These are phyloP conservation scores for Leishmania mexicana DNA, from an alignment of 208 protist species.

Conservation along the genomic window DNA sequence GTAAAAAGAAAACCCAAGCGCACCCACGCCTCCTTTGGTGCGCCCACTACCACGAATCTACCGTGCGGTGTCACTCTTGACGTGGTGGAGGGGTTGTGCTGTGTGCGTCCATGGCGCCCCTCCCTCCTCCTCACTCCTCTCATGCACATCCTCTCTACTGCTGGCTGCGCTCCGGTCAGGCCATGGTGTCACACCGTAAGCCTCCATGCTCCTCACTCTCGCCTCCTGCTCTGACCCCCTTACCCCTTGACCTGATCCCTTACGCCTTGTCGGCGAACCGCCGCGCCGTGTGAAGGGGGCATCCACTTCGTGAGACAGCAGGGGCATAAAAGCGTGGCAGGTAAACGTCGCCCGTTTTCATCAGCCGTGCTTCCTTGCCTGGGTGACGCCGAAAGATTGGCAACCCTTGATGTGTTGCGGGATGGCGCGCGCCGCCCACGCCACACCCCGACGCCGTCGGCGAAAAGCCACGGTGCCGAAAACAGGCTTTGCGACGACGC, in stretches of 20 bases:
- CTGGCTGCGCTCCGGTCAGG: background rate
- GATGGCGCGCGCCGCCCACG: no score
- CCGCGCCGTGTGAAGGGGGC: background rate
- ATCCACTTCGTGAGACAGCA: background rate
- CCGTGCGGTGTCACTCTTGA: background rate
- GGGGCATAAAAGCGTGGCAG: background rate
- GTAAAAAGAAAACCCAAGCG: background rate
- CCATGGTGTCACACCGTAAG: background rate
- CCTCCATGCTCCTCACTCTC: background rate
- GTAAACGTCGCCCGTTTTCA: background rate
- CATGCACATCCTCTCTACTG: background rate
- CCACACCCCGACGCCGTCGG: accelerated
- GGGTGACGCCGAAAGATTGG: background rate
- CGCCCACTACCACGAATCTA: background rate
- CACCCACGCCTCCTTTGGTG: background rate
- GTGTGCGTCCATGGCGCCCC: background rate
- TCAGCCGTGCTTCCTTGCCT: background rate
- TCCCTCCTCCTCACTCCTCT: background rate
- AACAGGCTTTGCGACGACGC: constrained; percentile 59
- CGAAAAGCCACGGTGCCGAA: constrained; percentile 1
- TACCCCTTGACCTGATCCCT: background rate
- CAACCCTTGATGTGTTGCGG: background rate
- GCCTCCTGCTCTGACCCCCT: background rate
- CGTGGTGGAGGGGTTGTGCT: background rate
- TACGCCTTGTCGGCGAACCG: background rate